phyloP scores from a whole-genome alignment of 331 rosid genomes.

The Saraca asoca region DNA sequence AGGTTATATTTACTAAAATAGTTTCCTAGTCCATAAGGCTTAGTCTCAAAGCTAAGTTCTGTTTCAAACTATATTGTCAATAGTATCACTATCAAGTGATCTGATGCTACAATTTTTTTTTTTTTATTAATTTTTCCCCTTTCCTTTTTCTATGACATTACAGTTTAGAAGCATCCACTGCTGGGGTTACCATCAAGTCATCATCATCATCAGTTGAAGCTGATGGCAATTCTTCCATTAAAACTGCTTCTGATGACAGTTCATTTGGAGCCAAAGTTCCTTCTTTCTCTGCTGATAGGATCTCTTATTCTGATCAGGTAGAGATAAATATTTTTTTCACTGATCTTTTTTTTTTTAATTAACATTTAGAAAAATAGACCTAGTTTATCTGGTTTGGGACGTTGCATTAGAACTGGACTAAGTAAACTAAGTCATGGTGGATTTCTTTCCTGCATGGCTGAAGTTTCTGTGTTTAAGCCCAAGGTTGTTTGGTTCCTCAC shows the following conservation, averaged over 20 bases:
- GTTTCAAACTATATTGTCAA: constrained; percentile 30
- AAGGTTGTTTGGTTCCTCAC: too few relatives aligned
- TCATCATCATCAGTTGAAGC: constrained; percentile 50
- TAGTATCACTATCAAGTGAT: constrained; percentile 27
- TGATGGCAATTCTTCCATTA: constrained; percentile 39
- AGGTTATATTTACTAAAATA: constrained; percentile 54
- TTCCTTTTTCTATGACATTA: too few relatives aligned
- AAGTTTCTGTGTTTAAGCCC: constrained; percentile 17
- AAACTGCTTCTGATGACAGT: constrained; percentile 43
- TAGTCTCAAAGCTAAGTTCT: constrained; percentile 18
- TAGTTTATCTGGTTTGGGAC: not conserved
- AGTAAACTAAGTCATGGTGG: constrained; percentile 10
- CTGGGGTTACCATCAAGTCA: constrained; percentile 57
- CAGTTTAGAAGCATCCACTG: constrained; percentile 85
- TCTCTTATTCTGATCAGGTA: constrained; percentile 58
- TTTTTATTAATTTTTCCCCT: constrained; percentile 30
- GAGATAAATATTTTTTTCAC: constrained; percentile 22
- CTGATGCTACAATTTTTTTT: constrained; percentile 15
- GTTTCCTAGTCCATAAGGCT: constrained; percentile 10
- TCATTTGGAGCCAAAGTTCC: constrained; percentile 42
- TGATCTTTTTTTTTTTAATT: not conserved
- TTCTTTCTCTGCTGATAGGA: constrained; percentile 54
- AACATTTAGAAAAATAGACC: constrained; percentile 15
- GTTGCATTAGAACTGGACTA: constrained; percentile 10
- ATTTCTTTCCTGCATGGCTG: constrained; percentile 19